These are phyloP conservation scores for Colletotrichum chrysophilum DNA, from an alignment of 2,329 filamentous ascomycete genomes.

Conservation along the genomic window DNA sequence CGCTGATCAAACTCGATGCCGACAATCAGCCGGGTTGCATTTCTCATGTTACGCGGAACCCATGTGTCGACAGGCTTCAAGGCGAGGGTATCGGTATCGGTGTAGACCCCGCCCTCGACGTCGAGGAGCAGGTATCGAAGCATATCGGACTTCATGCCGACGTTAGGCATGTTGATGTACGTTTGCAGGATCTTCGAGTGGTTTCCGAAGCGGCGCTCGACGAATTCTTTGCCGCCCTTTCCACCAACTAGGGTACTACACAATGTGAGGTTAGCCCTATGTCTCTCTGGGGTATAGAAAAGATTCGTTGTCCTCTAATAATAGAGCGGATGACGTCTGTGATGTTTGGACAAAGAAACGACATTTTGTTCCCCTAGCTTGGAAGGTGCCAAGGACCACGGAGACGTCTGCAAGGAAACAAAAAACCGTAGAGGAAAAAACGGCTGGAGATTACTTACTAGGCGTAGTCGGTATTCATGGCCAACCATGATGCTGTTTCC, in stretches of 20 bases:
- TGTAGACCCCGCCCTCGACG: constrained; percentile 78
- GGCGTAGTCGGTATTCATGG: constrained; percentile 16
- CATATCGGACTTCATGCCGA: constrained; percentile 64
- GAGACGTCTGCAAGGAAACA: not conserved
- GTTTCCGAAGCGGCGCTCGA: constrained; percentile 17
- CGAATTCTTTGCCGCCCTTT: constrained; percentile 29
- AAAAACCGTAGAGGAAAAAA: not conserved
- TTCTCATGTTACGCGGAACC: constrained; percentile 28
- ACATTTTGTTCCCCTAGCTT: not conserved
- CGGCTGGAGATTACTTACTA: constrained; percentile 6
- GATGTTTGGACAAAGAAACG: not conserved
- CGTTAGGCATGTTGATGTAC: constrained; percentile 28
- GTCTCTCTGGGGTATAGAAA: not conserved
- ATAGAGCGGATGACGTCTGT: not conserved
- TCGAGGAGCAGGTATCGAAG: constrained; percentile 75
- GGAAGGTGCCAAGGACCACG: not conserved
- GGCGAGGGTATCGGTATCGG: constrained; percentile 50
- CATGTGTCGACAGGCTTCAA: constrained; percentile 38
- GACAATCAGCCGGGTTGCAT: constrained; percentile 24
- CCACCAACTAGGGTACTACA: constrained; percentile 29
- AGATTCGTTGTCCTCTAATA: not conserved
- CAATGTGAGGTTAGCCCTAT: not conserved
- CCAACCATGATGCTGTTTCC: constrained; percentile 20
- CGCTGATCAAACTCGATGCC: constrained; percentile 34
- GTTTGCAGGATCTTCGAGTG: constrained; percentile 22